Evolutionary conservation across 495 filamentous ascomycete species (phyloP), one percentile per base, ranked within the genome.

Genomic region (Aspergillus mulundensis): DNA sequence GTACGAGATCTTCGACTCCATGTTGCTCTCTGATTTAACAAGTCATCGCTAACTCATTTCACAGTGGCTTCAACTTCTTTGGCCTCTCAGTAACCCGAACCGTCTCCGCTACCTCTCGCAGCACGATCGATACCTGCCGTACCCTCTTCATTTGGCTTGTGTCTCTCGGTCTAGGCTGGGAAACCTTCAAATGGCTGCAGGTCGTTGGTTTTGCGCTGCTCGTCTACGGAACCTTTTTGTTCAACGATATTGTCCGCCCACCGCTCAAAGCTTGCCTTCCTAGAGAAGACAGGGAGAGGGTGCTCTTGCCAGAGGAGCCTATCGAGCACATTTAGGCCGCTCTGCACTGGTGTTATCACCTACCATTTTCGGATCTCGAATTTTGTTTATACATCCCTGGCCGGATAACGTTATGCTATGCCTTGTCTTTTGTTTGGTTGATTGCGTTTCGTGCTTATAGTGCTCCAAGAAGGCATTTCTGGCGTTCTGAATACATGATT

Each of bases 51-150:
- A 61, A 54, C n/a, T n/a, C n/a, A n/a, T n/a, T n/a, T n/a, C n/a
- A n/a, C n/a, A n/a, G n/a, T n/a, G 91, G 93, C 49, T 98, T 97
- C 84, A 98, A 98, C 75, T 97, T 92, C 78, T 98, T 98, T 72
- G 94, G 94, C 28, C 84, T 98, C 15, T 89, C 86, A 5, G 92
- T 98, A 7, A 98, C 94, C 2, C 84, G 89, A 36, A 83, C 73
- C 59, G 91, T 98, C 49, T 90, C 85, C 41, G 94, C 94, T 19
- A 98, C 94, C 0, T 88, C 92, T 0, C 85, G 94, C 47, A 95
- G 89, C 53, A 96, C 91, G 12, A 97, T 98, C 61, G 94, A 98
- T 68, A 98, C 95, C 1, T 97, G 91, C 77, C 87, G 94, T 1
- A 98, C 94, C 0, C 81, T 98, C 3, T 97, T 97, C 79, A 97